phyloP scores from a whole-genome alignment of 1,284 basidiomycete genomes.

The Cutaneotrichosporon cyanovorans region DNA sequence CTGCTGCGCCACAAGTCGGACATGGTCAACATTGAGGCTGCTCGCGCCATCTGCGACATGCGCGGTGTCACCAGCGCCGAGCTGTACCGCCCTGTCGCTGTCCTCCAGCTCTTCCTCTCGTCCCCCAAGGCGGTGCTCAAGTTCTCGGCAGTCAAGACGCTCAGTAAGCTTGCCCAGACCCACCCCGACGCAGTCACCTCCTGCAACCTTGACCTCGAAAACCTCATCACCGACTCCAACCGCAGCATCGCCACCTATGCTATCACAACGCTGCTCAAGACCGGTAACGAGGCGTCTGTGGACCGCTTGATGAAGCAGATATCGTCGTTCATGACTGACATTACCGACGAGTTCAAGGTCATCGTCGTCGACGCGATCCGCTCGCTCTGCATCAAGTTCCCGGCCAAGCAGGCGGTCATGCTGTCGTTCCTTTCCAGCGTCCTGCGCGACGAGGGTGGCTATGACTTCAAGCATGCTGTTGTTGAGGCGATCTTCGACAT shows the following conservation, averaged over 20 bases:
- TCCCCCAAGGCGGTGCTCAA: slow-evolving; percentile 91
- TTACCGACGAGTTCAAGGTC: slow-evolving; percentile 99
- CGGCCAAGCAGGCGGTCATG: slow-evolving; percentile 90
- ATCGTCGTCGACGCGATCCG: slow-evolving; percentile 99
- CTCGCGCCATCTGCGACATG: slow-evolving; percentile 95
- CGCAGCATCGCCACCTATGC: slow-evolving; percentile 96
- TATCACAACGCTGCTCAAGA: slow-evolving; percentile 98
- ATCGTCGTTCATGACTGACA: slow-evolving; percentile 97
- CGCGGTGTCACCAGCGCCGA: slow-evolving; percentile 69
- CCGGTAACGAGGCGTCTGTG: slow-evolving; percentile 96
- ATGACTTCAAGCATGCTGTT: slow-evolving; percentile 98
- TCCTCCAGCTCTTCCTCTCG: slow-evolving; percentile 85
- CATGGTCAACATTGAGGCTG: slow-evolving; percentile 99
- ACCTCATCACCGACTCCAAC: slow-evolving; percentile 92
- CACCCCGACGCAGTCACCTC: slow-evolving; percentile 79
- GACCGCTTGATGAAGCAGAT: slow-evolving; percentile 99
- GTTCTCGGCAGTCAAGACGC: slow-evolving; percentile 93
- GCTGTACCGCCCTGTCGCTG: slow-evolving; percentile 78
- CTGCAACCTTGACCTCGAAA: slow-evolving; percentile 97
- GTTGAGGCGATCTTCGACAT: slow-evolving; percentile 99
- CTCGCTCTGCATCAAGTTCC: slow-evolving; percentile 97
- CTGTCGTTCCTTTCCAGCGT: slow-evolving; percentile 89
- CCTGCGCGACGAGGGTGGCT: slow-evolving; percentile 93
- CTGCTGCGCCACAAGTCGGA: slow-evolving; percentile 98
- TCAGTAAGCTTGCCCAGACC: slow-evolving; percentile 75